Evolutionary conservation across 441 rosid genomes (phyloP).

Genomic region (Omphalea diandra): DNA sequence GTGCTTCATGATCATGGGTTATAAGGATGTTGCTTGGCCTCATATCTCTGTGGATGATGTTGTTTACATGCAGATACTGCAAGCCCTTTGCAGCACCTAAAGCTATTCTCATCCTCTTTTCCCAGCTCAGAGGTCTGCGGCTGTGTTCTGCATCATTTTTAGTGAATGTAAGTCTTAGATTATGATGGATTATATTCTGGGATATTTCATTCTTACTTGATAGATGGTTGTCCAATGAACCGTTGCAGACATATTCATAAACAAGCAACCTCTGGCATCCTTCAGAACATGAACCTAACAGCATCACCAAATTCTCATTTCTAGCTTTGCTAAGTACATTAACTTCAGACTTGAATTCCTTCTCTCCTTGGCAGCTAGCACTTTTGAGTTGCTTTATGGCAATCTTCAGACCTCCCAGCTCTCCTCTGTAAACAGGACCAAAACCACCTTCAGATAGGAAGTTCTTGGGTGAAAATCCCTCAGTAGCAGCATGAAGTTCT

Average conservation of each 20-base stretch:
- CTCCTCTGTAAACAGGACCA: constrained; percentile 47
- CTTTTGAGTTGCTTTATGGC: constrained; percentile 90
- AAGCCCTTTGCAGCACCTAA: constrained; percentile 85
- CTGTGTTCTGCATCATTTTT: constrained; percentile 55
- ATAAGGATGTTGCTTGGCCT: constrained; percentile 54
- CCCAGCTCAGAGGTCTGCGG: constrained; percentile 78
- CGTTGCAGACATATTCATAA: constrained; percentile 71
- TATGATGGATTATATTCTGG: neutral
- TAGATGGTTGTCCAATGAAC: constrained; percentile 51
- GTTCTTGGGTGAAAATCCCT: constrained; percentile 44
- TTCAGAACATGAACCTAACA: constrained; percentile 89
- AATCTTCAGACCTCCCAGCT: constrained; percentile 48
- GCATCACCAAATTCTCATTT: constrained; percentile 68
- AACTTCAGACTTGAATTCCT: constrained; percentile 79
- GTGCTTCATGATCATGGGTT: constrained; percentile 36
- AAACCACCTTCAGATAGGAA: constrained; percentile 55
- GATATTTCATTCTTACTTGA: constrained; percentile 37
- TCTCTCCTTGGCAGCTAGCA: constrained; percentile 79
- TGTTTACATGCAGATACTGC: constrained; percentile 48
- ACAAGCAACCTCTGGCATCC: constrained; percentile 87
- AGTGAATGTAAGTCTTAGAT: constrained; percentile 4
- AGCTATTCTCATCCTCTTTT: constrained; percentile 67
- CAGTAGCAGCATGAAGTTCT: constrained; percentile 53
- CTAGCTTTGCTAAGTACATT: constrained; percentile 80
- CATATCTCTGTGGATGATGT: constrained; percentile 49